Base-by-base conservation (phyloP, 2,329 filamentous ascomycete species). In the Diplodia sapinea region DNA sequence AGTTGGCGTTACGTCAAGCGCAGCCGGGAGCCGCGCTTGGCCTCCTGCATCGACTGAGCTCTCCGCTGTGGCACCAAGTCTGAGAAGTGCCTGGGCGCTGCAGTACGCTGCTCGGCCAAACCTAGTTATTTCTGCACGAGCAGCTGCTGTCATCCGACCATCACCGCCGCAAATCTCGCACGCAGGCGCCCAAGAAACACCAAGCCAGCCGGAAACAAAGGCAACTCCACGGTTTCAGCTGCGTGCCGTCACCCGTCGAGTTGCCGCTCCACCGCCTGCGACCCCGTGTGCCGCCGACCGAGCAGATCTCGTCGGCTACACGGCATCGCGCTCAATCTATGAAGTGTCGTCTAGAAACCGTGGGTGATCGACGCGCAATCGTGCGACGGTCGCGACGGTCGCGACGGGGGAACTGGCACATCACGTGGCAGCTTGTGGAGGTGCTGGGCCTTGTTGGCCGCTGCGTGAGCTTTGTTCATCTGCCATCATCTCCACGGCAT, bases 1-100 rank as follows among this genome's bases (percentile, higher is more conserved):
- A 36, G 47, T 63, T 63, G 59, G 59, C 59, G 59, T 63, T 63
- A 63, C 59, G 59, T 63, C 59, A 63, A 51, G 59, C 59, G 17
- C 47, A 51, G 43, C 47, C 59, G 59, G 29, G 47, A 62, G 59
- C 47, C 59, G 59, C 31, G 43, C 59, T 63, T 63, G 59, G 59
- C 57, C 31, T 63, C n/a, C 40, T 38, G 26, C 20, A 15, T 17
- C 54, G 52, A 55, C 52, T 20, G 52, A 33, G 52, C 54, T 20
- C 29, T 56, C 13, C 56, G 40, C 57, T 31, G 57, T 61, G 47
- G 49, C 40, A 61, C 57, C 57, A 59, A 20, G 55, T 2, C 31
- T 33, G 31, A 33, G 31, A 40, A 33, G 31, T 26, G 54, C 31
- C 54, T 56, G 54, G 54, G 54, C 56, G 23, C 38, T 29, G 36